Evolutionary conservation across 2,329 filamentous ascomycete genomes (phyloP).

Genomic region (Fusarium sp.): DNA sequence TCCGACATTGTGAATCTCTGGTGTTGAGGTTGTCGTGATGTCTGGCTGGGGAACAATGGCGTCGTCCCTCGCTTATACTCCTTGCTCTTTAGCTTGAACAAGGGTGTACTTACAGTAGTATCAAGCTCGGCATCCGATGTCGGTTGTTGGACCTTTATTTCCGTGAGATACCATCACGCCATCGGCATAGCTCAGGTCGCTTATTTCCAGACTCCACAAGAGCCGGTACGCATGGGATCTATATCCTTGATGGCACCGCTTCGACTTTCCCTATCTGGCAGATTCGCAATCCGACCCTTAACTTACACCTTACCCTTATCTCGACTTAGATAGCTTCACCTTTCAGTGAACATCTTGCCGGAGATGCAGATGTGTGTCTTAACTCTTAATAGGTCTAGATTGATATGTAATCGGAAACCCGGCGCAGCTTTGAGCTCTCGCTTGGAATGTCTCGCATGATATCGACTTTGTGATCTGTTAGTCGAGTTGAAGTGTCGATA

Average conservation of each 20-base stretch:
- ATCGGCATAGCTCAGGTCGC: slow-evolving; percentile 1
- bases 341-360: neutral
- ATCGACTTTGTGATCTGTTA: too few relatives aligned
- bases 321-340: neutral
- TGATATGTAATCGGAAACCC: too few relatives aligned
- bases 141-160: neutral
- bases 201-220: slow-evolving; percentile 6
- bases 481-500: too few relatives aligned
- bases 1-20: neutral
- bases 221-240: neutral
- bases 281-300: slow-evolving; percentile 20
- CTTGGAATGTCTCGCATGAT: too few relatives aligned
- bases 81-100: neutral
- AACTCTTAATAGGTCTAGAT: too few relatives aligned
- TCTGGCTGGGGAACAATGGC: neutral
- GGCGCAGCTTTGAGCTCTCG: too few relatives aligned
- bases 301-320: slow-evolving; percentile 19
- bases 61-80: neutral
- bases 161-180: neutral
- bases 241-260: neutral
- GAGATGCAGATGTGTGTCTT: too few relatives aligned
- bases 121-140: slow-evolving; percentile 2
- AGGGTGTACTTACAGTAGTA: neutral
- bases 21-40: neutral
- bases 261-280: slow-evolving; percentile 10